phyloP scores from a whole-genome alignment of 2,329 filamentous ascomycete species.

The Xylaria hypoxylon region DNA sequence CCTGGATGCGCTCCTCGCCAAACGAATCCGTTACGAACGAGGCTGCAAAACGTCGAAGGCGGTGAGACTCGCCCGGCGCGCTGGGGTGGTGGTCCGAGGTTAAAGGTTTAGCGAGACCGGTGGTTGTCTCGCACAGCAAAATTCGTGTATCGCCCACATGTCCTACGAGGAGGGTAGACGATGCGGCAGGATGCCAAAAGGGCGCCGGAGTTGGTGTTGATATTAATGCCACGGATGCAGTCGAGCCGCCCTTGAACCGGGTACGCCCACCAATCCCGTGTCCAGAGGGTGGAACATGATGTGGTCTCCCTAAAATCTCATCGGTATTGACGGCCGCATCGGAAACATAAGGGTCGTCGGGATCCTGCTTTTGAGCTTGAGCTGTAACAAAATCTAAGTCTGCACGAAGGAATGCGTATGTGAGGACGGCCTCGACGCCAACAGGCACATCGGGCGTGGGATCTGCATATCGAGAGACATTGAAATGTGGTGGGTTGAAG shows the following conservation, averaged over 20 bases:
- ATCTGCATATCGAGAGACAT: constrained; percentile 52
- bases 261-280: constrained; percentile 77
- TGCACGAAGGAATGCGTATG: constrained; percentile 92
- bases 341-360: constrained; percentile 74
- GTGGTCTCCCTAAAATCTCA: constrained; percentile 78
- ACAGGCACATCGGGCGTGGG: constrained; percentile 57
- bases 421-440: constrained; percentile 81
- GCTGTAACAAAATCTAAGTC: constrained; percentile 95
- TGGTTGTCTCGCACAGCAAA: constrained; percentile 86
- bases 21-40: constrained; percentile 95
- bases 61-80: constrained; percentile 83
- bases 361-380: constrained; percentile 83
- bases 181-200: constrained; percentile 92
- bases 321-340: constrained; percentile 86
- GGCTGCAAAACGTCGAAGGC: constrained; percentile 85
- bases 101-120: constrained; percentile 81
- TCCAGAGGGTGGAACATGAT: constrained; percentile 64
- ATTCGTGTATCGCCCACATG: constrained; percentile 96
- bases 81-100: constrained; percentile 94
- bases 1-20: constrained; percentile 94
- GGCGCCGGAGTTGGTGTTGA: constrained; percentile 91
- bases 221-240: constrained; percentile 88
- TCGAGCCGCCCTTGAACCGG: constrained; percentile 93
- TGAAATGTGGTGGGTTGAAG: constrained; percentile 85
- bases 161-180: constrained; percentile 84